Conservation (phyloP, 768 basidiomycete genomes). For the Lactifluus subvellereus region DNA sequence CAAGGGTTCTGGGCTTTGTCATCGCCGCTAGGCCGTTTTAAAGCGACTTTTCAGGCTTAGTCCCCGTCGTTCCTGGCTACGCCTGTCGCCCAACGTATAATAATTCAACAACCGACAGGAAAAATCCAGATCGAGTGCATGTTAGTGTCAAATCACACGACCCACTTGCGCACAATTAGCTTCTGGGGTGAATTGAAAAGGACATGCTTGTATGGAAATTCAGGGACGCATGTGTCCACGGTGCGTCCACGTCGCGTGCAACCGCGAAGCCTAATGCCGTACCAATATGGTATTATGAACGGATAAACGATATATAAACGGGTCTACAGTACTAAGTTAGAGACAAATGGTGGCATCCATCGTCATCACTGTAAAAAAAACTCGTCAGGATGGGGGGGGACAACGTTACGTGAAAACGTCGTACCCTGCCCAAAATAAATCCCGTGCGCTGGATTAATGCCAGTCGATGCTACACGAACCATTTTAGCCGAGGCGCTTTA, state of each 20-base stretch:
- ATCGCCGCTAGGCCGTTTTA: too few relatives aligned
- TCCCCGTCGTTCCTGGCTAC: neutral
- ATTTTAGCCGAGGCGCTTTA: neutral
- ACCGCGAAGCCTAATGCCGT: too few relatives aligned
- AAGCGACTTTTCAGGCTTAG: neutral
- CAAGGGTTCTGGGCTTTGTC: neutral
- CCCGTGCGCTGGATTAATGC: slow-evolving; percentile 43
- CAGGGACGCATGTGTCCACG: too few relatives aligned
- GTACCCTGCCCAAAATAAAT: slow-evolving; percentile 43
- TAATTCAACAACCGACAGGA: too few relatives aligned
- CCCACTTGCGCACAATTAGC: too few relatives aligned
- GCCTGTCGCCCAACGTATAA: neutral
- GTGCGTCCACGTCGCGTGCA: too few relatives aligned
- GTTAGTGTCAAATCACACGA: too few relatives aligned
- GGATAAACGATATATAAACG: too few relatives aligned
- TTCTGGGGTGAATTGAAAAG: too few relatives aligned
- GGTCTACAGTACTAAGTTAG: neutral
- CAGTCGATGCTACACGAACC: slow-evolving; percentile 36
- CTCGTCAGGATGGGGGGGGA: neutral
- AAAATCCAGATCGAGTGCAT: neutral
- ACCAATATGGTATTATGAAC: too few relatives aligned
- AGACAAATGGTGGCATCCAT: slow-evolving; percentile 22
- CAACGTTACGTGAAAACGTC: neutral
- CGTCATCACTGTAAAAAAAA: slow-evolving; percentile 12
- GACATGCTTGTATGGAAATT: too few relatives aligned